Base-by-base conservation (phyloP, 2,329 filamentous ascomycete genomes). In the Immersiporthe knoxdaviesiana region DNA sequence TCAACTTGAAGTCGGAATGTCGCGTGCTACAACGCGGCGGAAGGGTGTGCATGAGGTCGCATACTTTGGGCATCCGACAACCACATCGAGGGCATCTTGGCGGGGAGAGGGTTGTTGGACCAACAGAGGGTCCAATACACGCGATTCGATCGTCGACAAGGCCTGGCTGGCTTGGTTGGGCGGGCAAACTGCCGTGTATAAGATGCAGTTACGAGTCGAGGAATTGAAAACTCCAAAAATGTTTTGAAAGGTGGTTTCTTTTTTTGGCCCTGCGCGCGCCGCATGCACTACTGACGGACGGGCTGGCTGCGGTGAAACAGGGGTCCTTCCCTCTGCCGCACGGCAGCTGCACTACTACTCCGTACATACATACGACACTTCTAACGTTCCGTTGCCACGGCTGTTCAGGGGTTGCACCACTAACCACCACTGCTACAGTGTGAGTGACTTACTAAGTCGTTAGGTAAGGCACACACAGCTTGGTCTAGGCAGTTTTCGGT, bases 41-140 rank as follows among this genome's bases (percentile, higher is more conserved):
- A 47, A n/a, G 16, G 68, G 54, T 56, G 54, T 56, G 24, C 21
- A 44, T 47, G 56, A 60, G 30, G 56, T 61, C 27, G 66, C 92
- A 77, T 87, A 97, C 95, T 98, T 82, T 98, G 95, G 78, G 92
- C 89, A 83, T 98, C 95, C 76, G 94, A 92, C 77, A 98, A 87
- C 95, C 95, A 98, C 92, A 97, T 97, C 71, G 93, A 91, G 77
- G 91, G 92, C 92, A 94, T 92, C 66, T 80, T 87, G 77, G 72
- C 64, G 30, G 39, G 27, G 11, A 3, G 37, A n/a, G n/a, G n/a
- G n/a, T 30, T 16, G 30, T 32, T 24, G 30, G 18, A 4, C 24
- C n/a, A 59, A 21, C 2, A 14, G 16, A 32, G 12, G 12, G 47
- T 30, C 54, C 62, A 24, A 18, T 30, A 30, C 52, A 30, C 52